Conservation (phyloP, 306 rosid species). For the Trifolium fragiferum region DNA sequence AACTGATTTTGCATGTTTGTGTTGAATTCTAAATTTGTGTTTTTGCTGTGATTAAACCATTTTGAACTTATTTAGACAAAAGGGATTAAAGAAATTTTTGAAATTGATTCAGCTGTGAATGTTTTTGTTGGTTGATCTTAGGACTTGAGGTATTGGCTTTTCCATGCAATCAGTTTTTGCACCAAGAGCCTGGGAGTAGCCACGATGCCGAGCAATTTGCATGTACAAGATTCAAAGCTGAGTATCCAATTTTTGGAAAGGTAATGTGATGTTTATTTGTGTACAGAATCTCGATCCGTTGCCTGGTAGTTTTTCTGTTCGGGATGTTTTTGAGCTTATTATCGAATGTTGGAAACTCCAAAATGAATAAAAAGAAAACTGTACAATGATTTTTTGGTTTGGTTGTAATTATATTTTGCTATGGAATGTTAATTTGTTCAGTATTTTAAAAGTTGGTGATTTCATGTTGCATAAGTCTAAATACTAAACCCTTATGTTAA, state of each 20-base stretch:
- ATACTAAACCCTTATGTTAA: not conserved
- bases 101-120: constrained; percentile 15
- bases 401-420: not conserved
- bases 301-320: constrained; percentile 2
- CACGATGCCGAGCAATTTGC: constrained; percentile 66
- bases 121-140: constrained; percentile 48
- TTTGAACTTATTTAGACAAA: constrained; percentile 20
- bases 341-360: not conserved
- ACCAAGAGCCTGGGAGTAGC: constrained; percentile 79
- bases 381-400: not conserved
- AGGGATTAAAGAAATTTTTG: constrained; percentile 13
- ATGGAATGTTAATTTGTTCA: not conserved
- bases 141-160: constrained; percentile 87
- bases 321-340: constrained; percentile 2
- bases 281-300: not conserved
- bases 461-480: constrained; percentile 23
- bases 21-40: constrained; percentile 15
- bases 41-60: constrained; percentile 12
- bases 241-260: constrained; percentile 82
- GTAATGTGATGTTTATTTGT: constrained; percentile 24
- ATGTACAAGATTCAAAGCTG: constrained; percentile 83
- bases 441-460: constrained; percentile 13
- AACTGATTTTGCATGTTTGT: constrained; percentile 29
- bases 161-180: constrained; percentile 89
- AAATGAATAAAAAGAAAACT: constrained; percentile 7